phyloP scores from a whole-genome alignment of 176 grass and related monocot species.

The Zoysia pacifica region DNA sequence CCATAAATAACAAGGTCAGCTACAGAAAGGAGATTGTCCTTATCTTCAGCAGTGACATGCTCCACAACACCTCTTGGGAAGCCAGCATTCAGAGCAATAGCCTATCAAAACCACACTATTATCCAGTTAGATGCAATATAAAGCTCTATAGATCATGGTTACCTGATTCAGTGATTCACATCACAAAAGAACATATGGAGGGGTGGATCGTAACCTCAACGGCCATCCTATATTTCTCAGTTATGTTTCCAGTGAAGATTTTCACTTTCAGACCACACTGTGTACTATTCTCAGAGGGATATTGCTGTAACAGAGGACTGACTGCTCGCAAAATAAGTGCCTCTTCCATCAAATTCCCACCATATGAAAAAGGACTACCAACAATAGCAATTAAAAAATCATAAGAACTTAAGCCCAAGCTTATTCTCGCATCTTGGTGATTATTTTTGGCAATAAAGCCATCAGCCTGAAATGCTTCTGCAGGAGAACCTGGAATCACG shows the following conservation, averaged over 20 bases:
- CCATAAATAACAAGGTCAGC: conserved; percentile 85
- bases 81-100: conserved; percentile 61
- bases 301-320: conserved; percentile 61
- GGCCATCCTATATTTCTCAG: conserved; percentile 54
- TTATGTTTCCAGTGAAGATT: conserved; percentile 61
- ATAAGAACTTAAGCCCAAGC: conserved; percentile 45
- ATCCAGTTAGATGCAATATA: conserved; percentile 41
- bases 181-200: conserved; percentile 12
- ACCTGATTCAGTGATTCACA: conserved; percentile 18
- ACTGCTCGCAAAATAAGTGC: conserved; percentile 80
- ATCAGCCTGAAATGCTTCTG: conserved; percentile 68
- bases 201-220: conserved; percentile 65
- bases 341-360: conserved; percentile 78
- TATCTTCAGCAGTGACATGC: conserved; percentile 57
- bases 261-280: conserved; percentile 68
- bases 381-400: conserved; percentile 86
- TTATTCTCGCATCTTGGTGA: conserved; percentile 45
- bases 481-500: conserved; percentile 82
- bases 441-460: conserved; percentile 35
- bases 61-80: conserved; percentile 63
- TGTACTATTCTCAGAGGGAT: conserved; percentile 54
- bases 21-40: conserved; percentile 52
- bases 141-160: conserved; percentile 1
- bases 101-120: conserved; percentile 51
- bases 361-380: conserved; percentile 83